A percentile compares a stretch with the other conserved stretches of the same genome.
Evolutionary conservation across 176 grass and related monocot genomes (phyloP).

Genomic region (Aegilops umbellulata): DNA sequence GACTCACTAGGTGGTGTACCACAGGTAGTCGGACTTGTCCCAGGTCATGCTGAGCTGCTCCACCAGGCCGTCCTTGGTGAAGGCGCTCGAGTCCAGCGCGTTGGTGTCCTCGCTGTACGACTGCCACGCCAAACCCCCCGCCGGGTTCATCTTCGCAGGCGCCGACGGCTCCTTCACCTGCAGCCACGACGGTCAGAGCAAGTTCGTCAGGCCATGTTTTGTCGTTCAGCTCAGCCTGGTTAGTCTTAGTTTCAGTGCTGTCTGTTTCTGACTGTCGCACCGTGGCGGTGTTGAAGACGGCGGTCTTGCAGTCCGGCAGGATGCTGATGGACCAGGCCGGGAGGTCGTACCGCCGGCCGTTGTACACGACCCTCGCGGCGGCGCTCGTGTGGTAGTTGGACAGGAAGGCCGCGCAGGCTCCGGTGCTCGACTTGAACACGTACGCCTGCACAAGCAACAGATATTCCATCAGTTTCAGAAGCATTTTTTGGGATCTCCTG

Average conservation of each 20-base stretch:
- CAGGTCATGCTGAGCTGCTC: conserved; percentile 93
- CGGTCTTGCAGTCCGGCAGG: conserved; percentile 87
- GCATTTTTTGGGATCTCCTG: not conserved
- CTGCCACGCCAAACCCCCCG: conserved; percentile 58
- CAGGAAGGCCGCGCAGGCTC: conserved; percentile 89
- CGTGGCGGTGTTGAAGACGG: conserved; percentile 87
- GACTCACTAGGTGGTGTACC: conserved; percentile 97
- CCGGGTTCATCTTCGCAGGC: conserved; percentile 58
- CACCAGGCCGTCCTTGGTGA: conserved; percentile 85
- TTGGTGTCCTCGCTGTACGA: conserved; percentile 79
- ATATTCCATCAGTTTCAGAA: not conserved
- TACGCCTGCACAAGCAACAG: conserved; percentile 47
- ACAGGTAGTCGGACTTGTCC: conserved; percentile 96
- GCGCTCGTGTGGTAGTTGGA: conserved; percentile 69
- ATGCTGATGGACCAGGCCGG: conserved; percentile 96
- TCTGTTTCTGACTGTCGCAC: not conserved
- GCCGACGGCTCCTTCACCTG: conserved; percentile 52
- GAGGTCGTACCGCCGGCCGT: conserved; percentile 59
- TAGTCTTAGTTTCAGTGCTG: not conserved
- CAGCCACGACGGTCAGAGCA: not conserved
- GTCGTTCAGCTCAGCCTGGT: not conserved
- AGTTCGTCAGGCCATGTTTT: not conserved
- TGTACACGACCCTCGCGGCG: conserved; percentile 43
- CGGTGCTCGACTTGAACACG: conserved; percentile 65
- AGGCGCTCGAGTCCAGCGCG: conserved; percentile 53